Percentiles rank a stretch among this genome's conserved stretches.
These are phyloP conservation scores for Mycena galericulata DNA, from an alignment of 768 basidiomycete genomes.

Conservation along the genomic window DNA sequence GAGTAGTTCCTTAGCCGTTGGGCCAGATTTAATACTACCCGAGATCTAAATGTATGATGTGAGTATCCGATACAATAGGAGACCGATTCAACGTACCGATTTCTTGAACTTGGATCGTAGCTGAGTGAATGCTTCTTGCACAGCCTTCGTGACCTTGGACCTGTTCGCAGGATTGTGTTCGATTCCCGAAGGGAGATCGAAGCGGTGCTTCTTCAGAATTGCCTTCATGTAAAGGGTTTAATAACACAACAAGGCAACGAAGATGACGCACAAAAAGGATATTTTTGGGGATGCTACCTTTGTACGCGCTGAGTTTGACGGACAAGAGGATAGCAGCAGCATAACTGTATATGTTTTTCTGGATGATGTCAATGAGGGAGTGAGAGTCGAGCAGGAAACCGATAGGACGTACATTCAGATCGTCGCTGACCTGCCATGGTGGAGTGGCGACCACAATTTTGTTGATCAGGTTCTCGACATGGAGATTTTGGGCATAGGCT, in stretches of 20 bases:
- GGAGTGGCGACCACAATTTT: conserved; percentile 20
- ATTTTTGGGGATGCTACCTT: conserved; percentile 32
- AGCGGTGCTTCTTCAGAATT: conserved; percentile 12
- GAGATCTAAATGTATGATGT: too few relatives aligned
- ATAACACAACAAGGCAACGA: not conserved
- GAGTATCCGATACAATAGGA: too few relatives aligned
- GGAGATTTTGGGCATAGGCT: not conserved
- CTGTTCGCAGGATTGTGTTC: too few relatives aligned
- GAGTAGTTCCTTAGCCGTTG: too few relatives aligned
- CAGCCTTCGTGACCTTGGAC: too few relatives aligned
- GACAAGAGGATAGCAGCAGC: conserved; percentile 38
- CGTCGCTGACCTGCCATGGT: conserved; percentile 5
- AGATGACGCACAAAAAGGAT: conserved; percentile 38
- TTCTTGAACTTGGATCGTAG: too few relatives aligned
- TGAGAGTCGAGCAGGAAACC: not conserved
- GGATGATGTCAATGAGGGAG: not conserved
- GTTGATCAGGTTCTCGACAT: conserved; percentile 27
- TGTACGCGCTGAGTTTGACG: conserved; percentile 39
- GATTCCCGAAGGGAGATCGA: conserved; percentile 10
- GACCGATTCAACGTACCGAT: too few relatives aligned
- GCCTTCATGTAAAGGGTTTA: not conserved
- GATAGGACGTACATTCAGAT: conserved; percentile 24
- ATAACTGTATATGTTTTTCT: conserved; percentile 40
- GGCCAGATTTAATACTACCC: too few relatives aligned
- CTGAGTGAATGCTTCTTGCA: too few relatives aligned